Base-by-base conservation (phyloP, 2,329 filamentous ascomycete species). In the Colletotrichum sp. region DNA sequence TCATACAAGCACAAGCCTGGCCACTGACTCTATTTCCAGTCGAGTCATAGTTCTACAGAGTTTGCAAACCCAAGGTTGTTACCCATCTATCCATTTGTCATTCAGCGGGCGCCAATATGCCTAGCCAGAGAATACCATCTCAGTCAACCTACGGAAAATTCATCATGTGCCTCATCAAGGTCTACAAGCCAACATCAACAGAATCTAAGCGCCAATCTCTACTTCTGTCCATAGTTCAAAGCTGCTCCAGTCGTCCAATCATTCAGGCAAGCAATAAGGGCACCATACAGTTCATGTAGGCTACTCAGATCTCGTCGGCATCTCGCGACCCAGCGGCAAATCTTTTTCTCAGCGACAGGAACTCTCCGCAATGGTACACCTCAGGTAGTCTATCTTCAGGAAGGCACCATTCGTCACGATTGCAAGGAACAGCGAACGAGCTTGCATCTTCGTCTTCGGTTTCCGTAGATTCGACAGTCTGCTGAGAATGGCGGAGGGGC, bases 281-380 rank as follows among this genome's bases (percentile, higher is more conserved):
- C 43, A 28, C n/a, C 0, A 48, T 3, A 48, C 18, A 2, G 1
- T 2, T 4, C n/a, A 12, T 21, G 9, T 13, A 48, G 9, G 1
- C 4, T 13, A 48, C 43, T 48, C 43, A 48, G 1, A 48, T 48
- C 43, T 21, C n/a, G 6, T n/a, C n/a, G 10, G 43, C 10, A 48
- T 30, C 59, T 4, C 32, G 18, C 10, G 18, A 32, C 15, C 2
- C 10, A 15, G 28, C 28, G 2, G 2, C 59, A 61, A 61, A 32
- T 8, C 7, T 32, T 1, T 34, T 9, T 34, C 59, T 61, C 12
- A 21, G 18, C 6, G 59, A 61, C 5, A 30, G 28, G n/a, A 61
- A 32, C 9, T 61, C 30, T n/a, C 32, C 28, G 28, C 30, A 34
- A 32, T 8, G 59, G 13, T 12, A 21, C 2, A 61, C n/a, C 6